Percentiles rank a stretch among this genome's conserved stretches.
These are phyloP conservation scores for Xylariaceae sp. DNA, from an alignment of 2,329 filamentous ascomycete genomes.

Conservation along the genomic window DNA sequence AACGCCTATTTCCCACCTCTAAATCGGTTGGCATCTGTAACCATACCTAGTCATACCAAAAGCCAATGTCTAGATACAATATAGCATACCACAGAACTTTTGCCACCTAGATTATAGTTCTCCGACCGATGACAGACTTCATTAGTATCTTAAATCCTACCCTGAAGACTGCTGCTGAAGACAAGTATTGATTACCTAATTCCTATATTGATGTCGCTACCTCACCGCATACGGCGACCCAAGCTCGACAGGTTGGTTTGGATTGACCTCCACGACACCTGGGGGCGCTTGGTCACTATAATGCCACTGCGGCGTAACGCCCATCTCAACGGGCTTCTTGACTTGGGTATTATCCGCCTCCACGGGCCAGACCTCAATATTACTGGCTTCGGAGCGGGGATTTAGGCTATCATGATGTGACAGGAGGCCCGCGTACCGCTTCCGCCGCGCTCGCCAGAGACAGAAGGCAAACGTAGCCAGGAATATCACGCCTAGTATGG, in stretches of 20 bases:
- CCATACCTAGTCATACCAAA: no score
- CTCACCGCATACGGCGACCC: background rate
- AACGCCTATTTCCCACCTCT: no score
- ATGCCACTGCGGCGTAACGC: background rate
- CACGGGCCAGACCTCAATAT: slow-evolving; percentile 3
- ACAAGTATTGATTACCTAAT: no score
- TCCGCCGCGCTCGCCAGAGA: slow-evolving; percentile 3
- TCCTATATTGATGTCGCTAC: no score
- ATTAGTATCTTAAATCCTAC: no score
- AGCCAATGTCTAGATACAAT: no score
- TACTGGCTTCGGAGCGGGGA: background rate
- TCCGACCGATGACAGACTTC: no score
- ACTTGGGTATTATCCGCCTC: no score
- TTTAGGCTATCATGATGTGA: background rate
- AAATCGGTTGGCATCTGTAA: no score
- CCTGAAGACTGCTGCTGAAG: no score
- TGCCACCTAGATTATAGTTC: no score
- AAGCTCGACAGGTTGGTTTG: slow-evolving; percentile 1
- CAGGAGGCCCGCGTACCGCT: background rate
- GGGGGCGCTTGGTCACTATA: background rate
- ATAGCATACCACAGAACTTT: no score
- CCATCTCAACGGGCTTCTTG: background rate
- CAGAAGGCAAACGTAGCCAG: slow-evolving; percentile 8
- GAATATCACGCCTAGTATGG: background rate
- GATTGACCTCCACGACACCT: background rate